Conservation (phyloP, 176 grass and related monocot genomes). For the Rhynchospora tenuis region DNA sequence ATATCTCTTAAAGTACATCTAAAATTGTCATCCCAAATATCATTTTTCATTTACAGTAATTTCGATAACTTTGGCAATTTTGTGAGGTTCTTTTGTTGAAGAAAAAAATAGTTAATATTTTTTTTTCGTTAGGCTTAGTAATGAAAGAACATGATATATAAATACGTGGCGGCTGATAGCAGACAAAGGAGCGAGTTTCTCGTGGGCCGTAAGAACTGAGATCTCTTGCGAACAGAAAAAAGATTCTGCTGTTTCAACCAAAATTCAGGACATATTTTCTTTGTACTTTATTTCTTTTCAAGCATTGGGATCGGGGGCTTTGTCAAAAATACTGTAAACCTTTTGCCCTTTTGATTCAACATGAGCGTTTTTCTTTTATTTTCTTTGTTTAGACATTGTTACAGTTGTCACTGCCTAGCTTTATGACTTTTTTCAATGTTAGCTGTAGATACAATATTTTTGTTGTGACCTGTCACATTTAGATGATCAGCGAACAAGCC, state of each 20-base stretch:
- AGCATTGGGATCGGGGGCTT: conserved; percentile 1
- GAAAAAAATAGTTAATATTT: background rate
- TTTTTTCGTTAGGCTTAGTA: background rate
- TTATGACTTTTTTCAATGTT: background rate
- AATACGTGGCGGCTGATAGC: background rate
- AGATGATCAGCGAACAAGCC: no score
- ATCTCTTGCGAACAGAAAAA: conserved; percentile 2
- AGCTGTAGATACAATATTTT: no score
- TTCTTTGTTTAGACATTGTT: background rate
- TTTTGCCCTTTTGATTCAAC: background rate
- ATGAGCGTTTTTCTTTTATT: background rate
- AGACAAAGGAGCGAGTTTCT: conserved; percentile 13
- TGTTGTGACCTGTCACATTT: no score
- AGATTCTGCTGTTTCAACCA: conserved; percentile 17
- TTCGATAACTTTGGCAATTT: no score
- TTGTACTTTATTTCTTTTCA: conserved; percentile 19
- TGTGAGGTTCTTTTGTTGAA: no score
- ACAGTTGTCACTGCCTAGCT: background rate
- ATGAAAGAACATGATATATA: background rate
- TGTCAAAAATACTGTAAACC: conserved; percentile 1
- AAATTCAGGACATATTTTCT: background rate
- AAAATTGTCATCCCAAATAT: no score
- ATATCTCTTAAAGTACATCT: no score
- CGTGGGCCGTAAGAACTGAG: background rate
- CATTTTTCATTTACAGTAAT: no score